Percentiles rank a stretch among this genome's conserved stretches.
Conservation (phyloP, 192 early-diverging fungal genomes). For the Coemansia sp. region DNA sequence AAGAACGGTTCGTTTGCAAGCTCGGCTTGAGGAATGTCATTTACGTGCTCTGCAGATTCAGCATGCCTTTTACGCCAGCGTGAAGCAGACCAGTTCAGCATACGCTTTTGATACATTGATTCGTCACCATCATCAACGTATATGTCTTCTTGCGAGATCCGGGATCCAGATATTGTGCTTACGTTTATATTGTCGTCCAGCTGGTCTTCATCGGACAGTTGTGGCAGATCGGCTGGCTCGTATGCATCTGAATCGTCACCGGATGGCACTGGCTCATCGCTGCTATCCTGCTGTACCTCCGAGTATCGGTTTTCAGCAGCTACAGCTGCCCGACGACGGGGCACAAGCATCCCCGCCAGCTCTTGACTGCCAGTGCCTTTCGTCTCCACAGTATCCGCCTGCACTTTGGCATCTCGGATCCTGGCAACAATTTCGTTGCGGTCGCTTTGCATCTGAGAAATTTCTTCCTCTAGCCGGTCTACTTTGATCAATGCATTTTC, state of each 20-base stretch:
- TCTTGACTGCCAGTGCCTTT: background rate
- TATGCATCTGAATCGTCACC: background rate
- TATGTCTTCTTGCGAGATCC: background rate
- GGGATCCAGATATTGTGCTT: background rate
- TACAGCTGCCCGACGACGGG: slow-evolving; percentile 16
- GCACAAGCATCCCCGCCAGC: slow-evolving; percentile 13
- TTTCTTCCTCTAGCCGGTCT: slow-evolving; percentile 25
- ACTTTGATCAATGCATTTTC: slow-evolving; percentile 27
- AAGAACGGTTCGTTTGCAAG: slow-evolving; percentile 41
- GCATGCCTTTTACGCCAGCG: slow-evolving; percentile 35
- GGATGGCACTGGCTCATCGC: background rate
- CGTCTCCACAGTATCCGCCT: background rate
- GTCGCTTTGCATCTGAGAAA: slow-evolving; percentile 6
- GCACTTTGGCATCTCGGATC: background rate
- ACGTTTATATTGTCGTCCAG: background rate
- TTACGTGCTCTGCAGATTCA: background rate
- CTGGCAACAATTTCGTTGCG: background rate
- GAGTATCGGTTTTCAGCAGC: slow-evolving; percentile 9
- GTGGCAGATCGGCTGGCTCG: background rate
- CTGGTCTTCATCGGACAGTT: background rate
- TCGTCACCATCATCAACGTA: slow-evolving; percentile 60
- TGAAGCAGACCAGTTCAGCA: slow-evolving; percentile 46
- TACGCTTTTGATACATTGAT: slow-evolving; percentile 44
- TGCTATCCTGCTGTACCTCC: background rate
- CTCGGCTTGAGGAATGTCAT: slow-evolving; percentile 8